A percentile compares a stretch with the other conserved stretches of the same genome.
These are phyloP conservation scores for Plasmopara halstedii DNA, from an alignment of 352 stramenopile species.

Conservation along the genomic window DNA sequence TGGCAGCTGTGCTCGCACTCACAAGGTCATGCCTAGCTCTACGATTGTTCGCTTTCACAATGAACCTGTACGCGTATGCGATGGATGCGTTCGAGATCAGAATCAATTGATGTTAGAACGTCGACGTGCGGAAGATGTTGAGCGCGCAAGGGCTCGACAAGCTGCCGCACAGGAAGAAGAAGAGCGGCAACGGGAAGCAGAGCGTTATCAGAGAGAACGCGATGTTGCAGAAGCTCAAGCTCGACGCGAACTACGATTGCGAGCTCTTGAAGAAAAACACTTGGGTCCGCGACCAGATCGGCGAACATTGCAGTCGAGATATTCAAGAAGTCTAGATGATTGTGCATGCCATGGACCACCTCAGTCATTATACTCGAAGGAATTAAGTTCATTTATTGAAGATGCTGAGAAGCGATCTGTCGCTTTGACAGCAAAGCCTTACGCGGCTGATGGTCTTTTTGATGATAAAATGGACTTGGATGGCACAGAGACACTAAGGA, in stretches of 20 bases:
- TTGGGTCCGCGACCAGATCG: conserved; percentile 46
- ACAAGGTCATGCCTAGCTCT: conserved; percentile 64
- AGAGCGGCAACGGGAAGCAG: conserved; percentile 44
- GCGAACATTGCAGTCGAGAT: conserved; percentile 26
- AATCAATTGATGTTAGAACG: conserved; percentile 68
- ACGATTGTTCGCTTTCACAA: conserved; percentile 70
- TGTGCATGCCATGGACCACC: conserved; percentile 16
- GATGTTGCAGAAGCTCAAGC: conserved; percentile 35
- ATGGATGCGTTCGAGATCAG: conserved; percentile 69
- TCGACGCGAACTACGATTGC: conserved; percentile 36
- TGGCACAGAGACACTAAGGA: conserved; percentile 15
- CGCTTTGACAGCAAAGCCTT: conserved; percentile 32
- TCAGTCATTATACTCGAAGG: conserved; percentile 32
- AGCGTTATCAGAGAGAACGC: conserved; percentile 44
- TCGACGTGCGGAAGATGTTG: conserved; percentile 57
- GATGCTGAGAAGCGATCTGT: conserved; percentile 54
- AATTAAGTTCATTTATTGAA: conserved; percentile 41
- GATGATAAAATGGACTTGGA: conserved; percentile 19
- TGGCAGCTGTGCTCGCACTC: conserved; percentile 58
- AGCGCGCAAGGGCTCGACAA: conserved; percentile 64
- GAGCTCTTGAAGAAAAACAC: conserved; percentile 48
- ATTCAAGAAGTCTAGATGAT: conserved; percentile 48
- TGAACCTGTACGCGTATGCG: conserved; percentile 74
- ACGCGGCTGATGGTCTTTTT: conserved; percentile 12
- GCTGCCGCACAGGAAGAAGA: conserved; percentile 60